Percentiles rank a stretch among this genome's conserved stretches.
Conservation (phyloP, 2,329 filamentous ascomycete species). For the Camillea tinctor region DNA sequence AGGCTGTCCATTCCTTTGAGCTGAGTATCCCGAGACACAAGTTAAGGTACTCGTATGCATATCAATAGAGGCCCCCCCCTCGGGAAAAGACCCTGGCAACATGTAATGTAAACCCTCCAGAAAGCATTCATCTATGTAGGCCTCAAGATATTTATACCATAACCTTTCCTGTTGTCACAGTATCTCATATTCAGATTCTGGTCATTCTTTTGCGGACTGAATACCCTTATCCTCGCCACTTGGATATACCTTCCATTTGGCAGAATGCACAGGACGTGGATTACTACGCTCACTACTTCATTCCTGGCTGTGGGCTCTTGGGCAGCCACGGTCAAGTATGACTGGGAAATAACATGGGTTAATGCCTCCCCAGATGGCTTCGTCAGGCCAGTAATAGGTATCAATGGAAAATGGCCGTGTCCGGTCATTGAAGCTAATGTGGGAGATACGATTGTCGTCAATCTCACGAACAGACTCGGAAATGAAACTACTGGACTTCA, state of each 20-base stretch:
- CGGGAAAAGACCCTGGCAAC: neutral
- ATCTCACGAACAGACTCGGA: conserved; percentile 48
- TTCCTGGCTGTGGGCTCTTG: conserved; percentile 24
- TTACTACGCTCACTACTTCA: conserved; percentile 14
- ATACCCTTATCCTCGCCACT: neutral
- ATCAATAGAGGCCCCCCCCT: neutral
- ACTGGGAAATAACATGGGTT: conserved; percentile 64
- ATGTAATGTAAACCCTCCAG: neutral
- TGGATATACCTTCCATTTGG: neutral
- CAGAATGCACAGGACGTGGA: conserved; percentile 16
- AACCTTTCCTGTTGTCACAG: neutral
- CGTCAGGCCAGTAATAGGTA: conserved; percentile 58
- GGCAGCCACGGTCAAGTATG: conserved; percentile 49
- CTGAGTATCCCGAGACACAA: neutral
- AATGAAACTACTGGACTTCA: conserved; percentile 53
- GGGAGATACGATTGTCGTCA: conserved; percentile 51
- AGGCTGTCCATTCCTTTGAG: neutral
- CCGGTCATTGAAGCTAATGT: conserved; percentile 56
- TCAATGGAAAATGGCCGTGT: conserved; percentile 65
- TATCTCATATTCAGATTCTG: neutral
- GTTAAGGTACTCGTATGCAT: neutral
- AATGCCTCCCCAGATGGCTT: conserved; percentile 60
- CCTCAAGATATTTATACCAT: neutral
- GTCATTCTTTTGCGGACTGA: neutral
- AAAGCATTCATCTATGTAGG: neutral